Evolutionary conservation across 1,284 basidiomycete genomes (phyloP).

Genomic region (Tilletia caries): DNA sequence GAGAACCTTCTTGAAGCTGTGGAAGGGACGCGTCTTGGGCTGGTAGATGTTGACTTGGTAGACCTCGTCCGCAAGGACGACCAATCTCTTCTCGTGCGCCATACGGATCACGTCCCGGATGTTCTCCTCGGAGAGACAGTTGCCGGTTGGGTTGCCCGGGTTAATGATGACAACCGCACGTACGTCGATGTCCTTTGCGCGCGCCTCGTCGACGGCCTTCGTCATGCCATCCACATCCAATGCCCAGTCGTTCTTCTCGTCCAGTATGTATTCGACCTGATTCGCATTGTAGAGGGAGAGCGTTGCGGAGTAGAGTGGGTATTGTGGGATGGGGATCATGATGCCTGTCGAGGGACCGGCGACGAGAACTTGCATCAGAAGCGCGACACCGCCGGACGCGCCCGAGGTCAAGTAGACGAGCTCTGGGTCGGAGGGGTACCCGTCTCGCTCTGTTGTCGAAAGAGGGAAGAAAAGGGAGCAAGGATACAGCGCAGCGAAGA

Average conservation of each 20-base stretch:
- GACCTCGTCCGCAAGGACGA: conserved; percentile 52
- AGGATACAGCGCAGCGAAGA: no score
- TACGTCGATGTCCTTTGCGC: conserved; percentile 60
- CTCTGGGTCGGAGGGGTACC: conserved; percentile 72
- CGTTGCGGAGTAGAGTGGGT: conserved; percentile 92
- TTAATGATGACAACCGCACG: conserved; percentile 50
- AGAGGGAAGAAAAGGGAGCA: conserved; percentile 8
- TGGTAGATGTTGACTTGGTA: conserved; percentile 52
- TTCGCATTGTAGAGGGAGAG: conserved; percentile 78
- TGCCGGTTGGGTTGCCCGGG: conserved; percentile 51
- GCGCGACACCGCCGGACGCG: conserved; percentile 85
- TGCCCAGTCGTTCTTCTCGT: conserved; percentile 78
- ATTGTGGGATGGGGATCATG: conserved; percentile 95
- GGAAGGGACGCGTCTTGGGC: conserved; percentile 42
- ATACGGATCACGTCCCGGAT: conserved; percentile 44
- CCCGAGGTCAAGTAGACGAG: conserved; percentile 91
- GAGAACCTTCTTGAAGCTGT: conserved; percentile 51
- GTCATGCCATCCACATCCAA: conserved; percentile 73
- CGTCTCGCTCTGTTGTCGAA: conserved; percentile 15
- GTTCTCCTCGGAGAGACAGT: conserved; percentile 41
- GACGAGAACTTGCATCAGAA: conserved; percentile 79
- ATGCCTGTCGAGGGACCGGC: conserved; percentile 66
- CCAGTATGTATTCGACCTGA: conserved; percentile 83
- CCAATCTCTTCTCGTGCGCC: conserved; percentile 44
- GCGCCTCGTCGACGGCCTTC: conserved; percentile 67